Conservation (phyloP, 495 filamentous ascomycete species). For the Paragyromitra xinjiangensis region DNA sequence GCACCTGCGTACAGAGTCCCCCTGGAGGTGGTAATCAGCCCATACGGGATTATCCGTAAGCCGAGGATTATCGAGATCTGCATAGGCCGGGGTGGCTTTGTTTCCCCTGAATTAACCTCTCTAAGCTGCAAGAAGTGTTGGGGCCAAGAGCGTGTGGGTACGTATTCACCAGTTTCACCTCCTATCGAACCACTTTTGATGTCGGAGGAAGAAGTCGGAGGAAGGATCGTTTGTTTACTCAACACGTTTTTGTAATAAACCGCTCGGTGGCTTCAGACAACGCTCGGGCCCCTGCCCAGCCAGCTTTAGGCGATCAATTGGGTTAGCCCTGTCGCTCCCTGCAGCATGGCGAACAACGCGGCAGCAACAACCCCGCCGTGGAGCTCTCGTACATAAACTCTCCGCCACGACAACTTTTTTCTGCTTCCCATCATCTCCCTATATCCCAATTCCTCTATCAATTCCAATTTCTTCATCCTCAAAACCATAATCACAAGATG, state of each 20-base stretch:
- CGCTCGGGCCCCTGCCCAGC: slow-evolving; percentile 13
- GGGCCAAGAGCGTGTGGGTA: slow-evolving; percentile 3
- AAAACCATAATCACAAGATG: slow-evolving; percentile 19
- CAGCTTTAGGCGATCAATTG: slow-evolving; percentile 3
- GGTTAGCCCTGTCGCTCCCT: slow-evolving; percentile 21
- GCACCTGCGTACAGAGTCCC: background rate
- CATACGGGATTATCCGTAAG: slow-evolving; percentile 1
- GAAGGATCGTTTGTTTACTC: slow-evolving; percentile 37
- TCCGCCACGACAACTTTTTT: slow-evolving; percentile 25
- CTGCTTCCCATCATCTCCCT: background rate
- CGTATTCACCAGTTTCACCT: slow-evolving; percentile 13
- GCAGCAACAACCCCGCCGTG: slow-evolving; percentile 41
- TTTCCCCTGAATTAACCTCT: slow-evolving; percentile 33
- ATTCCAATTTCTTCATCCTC: background rate
- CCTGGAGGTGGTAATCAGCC: slow-evolving; percentile 21
- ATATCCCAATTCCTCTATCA: background rate
- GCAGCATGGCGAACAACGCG: slow-evolving; percentile 20
- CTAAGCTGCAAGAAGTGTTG: slow-evolving; percentile 32
- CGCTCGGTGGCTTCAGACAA: background rate
- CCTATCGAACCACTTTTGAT: slow-evolving; percentile 21
- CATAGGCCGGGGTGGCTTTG: background rate
- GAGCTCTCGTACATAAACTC: slow-evolving; percentile 46
- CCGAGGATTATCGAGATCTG: slow-evolving; percentile 18
- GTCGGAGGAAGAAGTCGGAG: background rate
- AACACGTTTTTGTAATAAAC: slow-evolving; percentile 22